phyloP scores from a whole-genome alignment of 371 early-diverging fungal genomes.

The Choanephora cucurbitarum region DNA sequence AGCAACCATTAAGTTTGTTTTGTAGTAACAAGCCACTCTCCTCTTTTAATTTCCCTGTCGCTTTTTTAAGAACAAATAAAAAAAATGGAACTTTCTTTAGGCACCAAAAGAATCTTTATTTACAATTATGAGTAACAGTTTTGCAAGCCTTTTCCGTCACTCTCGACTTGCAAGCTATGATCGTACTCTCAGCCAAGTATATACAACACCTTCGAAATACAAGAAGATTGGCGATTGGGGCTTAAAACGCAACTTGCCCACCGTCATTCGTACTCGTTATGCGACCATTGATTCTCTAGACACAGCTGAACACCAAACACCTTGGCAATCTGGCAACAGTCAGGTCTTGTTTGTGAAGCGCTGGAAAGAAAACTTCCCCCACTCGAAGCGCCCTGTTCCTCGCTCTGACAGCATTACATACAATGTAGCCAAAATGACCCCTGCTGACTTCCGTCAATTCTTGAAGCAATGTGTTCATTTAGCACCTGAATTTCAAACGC shows the following conservation, averaged over 20 bases:
- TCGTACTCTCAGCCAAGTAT: constrained; percentile 71
- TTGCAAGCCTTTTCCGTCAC: constrained; percentile 67
- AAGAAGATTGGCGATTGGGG: constrained; percentile 76
- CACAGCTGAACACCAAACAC: constrained; percentile 74
- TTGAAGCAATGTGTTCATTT: constrained; percentile 52
- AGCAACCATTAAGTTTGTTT: too few species aligned
- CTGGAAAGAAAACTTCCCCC: constrained; percentile 76
- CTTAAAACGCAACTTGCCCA: constrained; percentile 77
- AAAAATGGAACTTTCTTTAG: too few species aligned
- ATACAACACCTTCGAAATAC: constrained; percentile 56
- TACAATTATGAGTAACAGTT: constrained; percentile 68
- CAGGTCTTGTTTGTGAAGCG: constrained; percentile 58
- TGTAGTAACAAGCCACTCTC: too few species aligned
- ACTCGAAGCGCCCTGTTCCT: constrained; percentile 54
- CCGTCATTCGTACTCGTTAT: constrained; percentile 61
- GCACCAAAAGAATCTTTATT: neutral
- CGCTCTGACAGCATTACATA: constrained; percentile 48
- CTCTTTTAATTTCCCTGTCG: too few species aligned
- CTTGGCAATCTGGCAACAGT: constrained; percentile 64
- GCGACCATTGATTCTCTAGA: constrained; percentile 66
- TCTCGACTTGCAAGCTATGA: constrained; percentile 77
- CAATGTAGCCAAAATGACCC: constrained; percentile 56
- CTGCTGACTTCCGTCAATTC: constrained; percentile 62
- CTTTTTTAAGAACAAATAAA: too few species aligned
- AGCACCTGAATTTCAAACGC: constrained; percentile 57